phyloP scores from a whole-genome alignment of 148 eudicot genomes.

The Rhododendron vialii region DNA sequence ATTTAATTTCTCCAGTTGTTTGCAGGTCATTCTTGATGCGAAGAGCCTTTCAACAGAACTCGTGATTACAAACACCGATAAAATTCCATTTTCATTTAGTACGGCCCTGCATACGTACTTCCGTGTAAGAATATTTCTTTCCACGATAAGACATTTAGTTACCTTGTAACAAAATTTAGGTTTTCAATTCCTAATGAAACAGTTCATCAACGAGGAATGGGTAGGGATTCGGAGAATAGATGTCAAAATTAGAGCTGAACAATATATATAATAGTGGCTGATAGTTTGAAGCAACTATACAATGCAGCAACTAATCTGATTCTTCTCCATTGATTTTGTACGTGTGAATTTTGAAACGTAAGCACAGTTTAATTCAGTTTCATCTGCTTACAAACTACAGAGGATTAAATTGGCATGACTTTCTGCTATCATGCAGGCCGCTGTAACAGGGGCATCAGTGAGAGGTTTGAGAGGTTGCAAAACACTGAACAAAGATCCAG shows the following conservation, averaged over 20 bases:
- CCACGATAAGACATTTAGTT: constrained; percentile 3
- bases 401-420: constrained; percentile 4
- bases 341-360: neutral
- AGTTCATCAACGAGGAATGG: neutral
- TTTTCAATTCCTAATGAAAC: neutral
- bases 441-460: constrained; percentile 66
- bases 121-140: constrained; percentile 46
- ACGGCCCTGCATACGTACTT: constrained; percentile 96
- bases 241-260: neutral
- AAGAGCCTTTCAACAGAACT: constrained; percentile 82
- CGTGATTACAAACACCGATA: constrained; percentile 71
- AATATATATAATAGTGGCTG: neutral
- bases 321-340: neutral
- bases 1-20: constrained; percentile 16
- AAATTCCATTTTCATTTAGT: constrained; percentile 72
- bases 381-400: neutral
- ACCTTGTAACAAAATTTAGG: neutral
- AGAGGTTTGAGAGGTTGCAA: constrained; percentile 85
- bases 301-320: neutral
- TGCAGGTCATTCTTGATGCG: constrained; percentile 77
- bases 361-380: neutral
- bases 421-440: constrained; percentile 53
- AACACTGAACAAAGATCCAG: constrained; percentile 87
- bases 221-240: neutral
- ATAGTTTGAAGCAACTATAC: neutral